Evolutionary conservation across 73 alveolate species (phyloP).

Genomic region (Halteria grandinella): DNA sequence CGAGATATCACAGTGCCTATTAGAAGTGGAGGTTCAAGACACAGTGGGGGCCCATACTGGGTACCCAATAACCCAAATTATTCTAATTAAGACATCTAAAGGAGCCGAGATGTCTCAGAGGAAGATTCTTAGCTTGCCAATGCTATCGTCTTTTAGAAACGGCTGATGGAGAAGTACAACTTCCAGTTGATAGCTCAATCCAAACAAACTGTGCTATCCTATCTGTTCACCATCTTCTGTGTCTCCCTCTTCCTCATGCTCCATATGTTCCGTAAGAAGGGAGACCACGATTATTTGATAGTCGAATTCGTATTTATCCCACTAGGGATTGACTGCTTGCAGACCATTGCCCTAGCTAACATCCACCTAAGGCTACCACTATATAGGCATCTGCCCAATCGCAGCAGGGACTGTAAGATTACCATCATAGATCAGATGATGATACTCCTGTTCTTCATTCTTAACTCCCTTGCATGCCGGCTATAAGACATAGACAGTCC

Average conservation of each 20-base stretch:
- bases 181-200: too few relatives aligned
- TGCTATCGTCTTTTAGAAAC: too few relatives aligned
- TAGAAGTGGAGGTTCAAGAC: too few relatives aligned
- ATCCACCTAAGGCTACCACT: neutral
- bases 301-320: conserved; percentile 18
- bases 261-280: neutral
- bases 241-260: neutral
- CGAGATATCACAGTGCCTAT: too few relatives aligned
- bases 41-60: too few relatives aligned
- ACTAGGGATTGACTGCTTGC: conserved; percentile 2
- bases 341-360: neutral
- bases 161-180: too few relatives aligned
- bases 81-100: too few relatives aligned
- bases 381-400: neutral
- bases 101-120: too few relatives aligned
- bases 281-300: neutral
- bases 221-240: neutral
- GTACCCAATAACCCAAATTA: too few relatives aligned
- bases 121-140: too few relatives aligned
- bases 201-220: conserved; percentile 9
- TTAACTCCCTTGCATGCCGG: neutral
- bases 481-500: neutral
- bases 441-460: neutral
- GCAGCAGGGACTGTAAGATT: conserved; percentile 4
- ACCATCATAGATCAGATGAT: conserved; percentile 4